A percentile compares a stretch with the other conserved stretches of the same genome.
Evolutionary conservation across 176 grass and related monocot genomes (phyloP).

Genomic region (Carex myosuroides): DNA sequence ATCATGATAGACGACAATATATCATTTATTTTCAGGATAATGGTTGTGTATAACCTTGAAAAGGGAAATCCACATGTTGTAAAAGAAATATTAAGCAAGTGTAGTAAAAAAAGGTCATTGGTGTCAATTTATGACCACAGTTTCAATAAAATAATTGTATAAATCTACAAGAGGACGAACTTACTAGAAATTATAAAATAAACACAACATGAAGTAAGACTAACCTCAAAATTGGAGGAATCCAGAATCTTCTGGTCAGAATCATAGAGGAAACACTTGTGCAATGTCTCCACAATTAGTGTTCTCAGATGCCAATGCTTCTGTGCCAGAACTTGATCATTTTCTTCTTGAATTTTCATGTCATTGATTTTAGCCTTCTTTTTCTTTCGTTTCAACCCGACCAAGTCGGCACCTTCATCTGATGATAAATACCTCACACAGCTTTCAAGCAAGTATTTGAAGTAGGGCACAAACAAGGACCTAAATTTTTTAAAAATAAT

Average conservation of each 20-base stretch:
- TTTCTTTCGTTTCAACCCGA: slow-evolving; percentile 48
- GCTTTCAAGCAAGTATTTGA: slow-evolving; percentile 77
- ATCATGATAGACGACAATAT: neutral
- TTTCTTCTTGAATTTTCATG: slow-evolving; percentile 18
- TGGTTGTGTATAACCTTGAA: neutral
- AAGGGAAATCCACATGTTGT: neutral
- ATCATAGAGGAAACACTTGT: slow-evolving; percentile 89
- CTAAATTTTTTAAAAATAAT: slow-evolving; percentile 31
- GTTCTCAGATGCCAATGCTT: slow-evolving; percentile 77
- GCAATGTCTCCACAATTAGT: slow-evolving; percentile 68
- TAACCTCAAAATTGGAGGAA: slow-evolving; percentile 76
- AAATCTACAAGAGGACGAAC: neutral
- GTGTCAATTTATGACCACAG: neutral
- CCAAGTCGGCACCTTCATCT: slow-evolving; percentile 30
- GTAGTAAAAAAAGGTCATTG: neutral
- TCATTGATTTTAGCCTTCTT: slow-evolving; percentile 61
- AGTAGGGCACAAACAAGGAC: slow-evolving; percentile 94
- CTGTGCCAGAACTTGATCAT: slow-evolving; percentile 35
- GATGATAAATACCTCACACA: slow-evolving; percentile 57
- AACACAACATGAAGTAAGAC: neutral
- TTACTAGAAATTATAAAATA: neutral
- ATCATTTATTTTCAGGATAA: neutral
- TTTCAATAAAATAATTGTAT: neutral
- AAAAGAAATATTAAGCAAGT: neutral
- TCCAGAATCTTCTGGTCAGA: slow-evolving; percentile 72